Evolutionary conservation across 108 stramenopile species (phyloP), one percentile per base, ranked within the genome.

Genomic region (Fragilaria crotonensis): DNA sequence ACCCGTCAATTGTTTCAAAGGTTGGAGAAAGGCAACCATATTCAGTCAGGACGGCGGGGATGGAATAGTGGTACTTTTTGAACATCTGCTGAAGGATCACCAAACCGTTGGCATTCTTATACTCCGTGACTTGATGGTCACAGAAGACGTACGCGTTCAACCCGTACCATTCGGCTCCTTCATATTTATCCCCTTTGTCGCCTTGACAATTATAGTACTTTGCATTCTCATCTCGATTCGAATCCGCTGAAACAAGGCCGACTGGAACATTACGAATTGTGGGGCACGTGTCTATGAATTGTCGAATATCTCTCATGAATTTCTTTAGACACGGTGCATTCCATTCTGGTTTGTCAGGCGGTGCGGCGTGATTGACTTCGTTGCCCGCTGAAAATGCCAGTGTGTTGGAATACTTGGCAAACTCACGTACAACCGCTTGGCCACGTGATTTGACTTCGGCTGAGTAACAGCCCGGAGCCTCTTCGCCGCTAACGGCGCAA

Each of bases 271-370:
- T 48, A 1, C 77, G 64, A 17, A 68, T 51, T 5, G 57, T 33
- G 3, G 30, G 31, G 52, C 77, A 78, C 3, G 31, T 31, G 4
- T 22, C 23, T 3, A 67, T 47, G 52, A 63, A 78, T 4, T 26
- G 45, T 28, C 72, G 7, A 72, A 78, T 78, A 61, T 78, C 77
- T 18, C 66, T 52, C 1, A 78, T 5, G 30, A 74, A 74, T 45
- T 78, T 78, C 41, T 74, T 73, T 32, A 71, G 68, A 59, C 77
- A 78, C 4, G 73, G 53, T 18, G 58, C 66, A 56, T 71, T 73
- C 44, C 52, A 41, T 47, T 68, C 54, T 2, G 32, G 54, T 7
- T 14, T 41, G 14, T 11, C 7, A 41, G 36, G 36, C 7, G 36
- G 7, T 11, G 11, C 14, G 14, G 36, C 36, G 46, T 63, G 41